Percentiles rank a stretch among this genome's conserved stretches.
These are phyloP conservation scores for Westerdykella sp. DNA, from an alignment of 2,329 filamentous ascomycete genomes.

Conservation along the genomic window DNA sequence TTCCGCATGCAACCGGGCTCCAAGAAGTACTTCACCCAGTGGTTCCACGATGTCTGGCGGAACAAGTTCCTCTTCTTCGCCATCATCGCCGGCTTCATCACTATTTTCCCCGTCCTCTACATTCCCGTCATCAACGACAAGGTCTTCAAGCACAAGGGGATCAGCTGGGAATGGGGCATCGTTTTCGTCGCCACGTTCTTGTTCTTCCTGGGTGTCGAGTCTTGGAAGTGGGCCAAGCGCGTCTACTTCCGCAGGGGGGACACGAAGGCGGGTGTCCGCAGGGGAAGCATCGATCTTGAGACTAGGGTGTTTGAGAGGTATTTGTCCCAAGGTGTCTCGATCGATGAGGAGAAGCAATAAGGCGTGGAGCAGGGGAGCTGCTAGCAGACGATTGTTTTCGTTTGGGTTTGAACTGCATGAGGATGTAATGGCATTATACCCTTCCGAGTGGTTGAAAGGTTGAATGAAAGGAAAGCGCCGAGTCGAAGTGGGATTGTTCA, in stretches of 20 bases:
- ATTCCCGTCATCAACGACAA: conserved; percentile 61
- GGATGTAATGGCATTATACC: not conserved
- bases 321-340: conserved; percentile 6
- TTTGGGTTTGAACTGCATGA: not conserved
- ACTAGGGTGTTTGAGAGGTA: conserved; percentile 10
- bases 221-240: conserved; percentile 63
- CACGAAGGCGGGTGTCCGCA: conserved; percentile 7
- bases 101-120: conserved; percentile 49
- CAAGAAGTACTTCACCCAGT: conserved; percentile 52
- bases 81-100: conserved; percentile 40
- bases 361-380: not conserved
- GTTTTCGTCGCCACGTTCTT: conserved; percentile 55
- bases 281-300: conserved; percentile 8
- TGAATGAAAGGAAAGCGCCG: too few relatives aligned
- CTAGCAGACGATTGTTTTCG: not conserved
- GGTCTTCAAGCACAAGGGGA: conserved; percentile 61
- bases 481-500: too few relatives aligned
- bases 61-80: conserved; percentile 58
- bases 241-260: conserved; percentile 29
- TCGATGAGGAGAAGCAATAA: conserved; percentile 7
- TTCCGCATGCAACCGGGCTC: conserved; percentile 65
- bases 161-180: conserved; percentile 64
- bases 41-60: conserved; percentile 61
- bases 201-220: conserved; percentile 60
- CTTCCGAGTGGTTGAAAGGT: not conserved